Evolutionary conservation across 2,329 filamentous ascomycete genomes (phyloP).

Genomic region (Fusarium veterinarium): DNA sequence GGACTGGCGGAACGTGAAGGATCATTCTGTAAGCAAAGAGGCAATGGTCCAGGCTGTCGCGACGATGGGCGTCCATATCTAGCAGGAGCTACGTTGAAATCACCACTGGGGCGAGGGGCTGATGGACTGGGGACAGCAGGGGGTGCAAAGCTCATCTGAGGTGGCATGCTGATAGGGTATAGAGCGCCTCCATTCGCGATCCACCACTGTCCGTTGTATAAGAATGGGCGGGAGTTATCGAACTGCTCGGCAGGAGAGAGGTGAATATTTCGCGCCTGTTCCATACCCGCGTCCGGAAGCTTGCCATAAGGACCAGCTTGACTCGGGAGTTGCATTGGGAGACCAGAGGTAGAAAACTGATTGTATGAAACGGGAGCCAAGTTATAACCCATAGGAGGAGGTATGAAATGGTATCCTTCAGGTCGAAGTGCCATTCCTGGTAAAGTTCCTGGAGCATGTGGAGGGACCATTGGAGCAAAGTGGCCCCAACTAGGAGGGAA

Average conservation of each 20-base stretch:
- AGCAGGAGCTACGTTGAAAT: conserved; percentile 4
- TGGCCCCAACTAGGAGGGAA: conserved; percentile 46
- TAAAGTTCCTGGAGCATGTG: conserved; percentile 47
- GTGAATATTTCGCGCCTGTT: conserved; percentile 48
- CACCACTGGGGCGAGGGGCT: conserved; percentile 9
- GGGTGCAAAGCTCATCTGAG: conserved; percentile 42
- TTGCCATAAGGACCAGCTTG: conserved; percentile 40
- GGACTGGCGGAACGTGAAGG: conserved; percentile 46
- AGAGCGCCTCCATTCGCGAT: conserved; percentile 48
- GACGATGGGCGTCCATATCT: conserved; percentile 5
- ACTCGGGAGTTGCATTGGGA: conserved; percentile 32
- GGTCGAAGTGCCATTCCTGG: conserved; percentile 47
- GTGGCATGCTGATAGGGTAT: conserved; percentile 34
- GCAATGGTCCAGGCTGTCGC: conserved; percentile 1
- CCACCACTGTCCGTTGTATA: conserved; percentile 59
- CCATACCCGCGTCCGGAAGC: conserved; percentile 48
- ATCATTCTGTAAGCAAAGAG: conserved; percentile 8
- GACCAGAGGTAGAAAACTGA: conserved; percentile 33
- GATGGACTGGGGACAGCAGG: conserved; percentile 36
- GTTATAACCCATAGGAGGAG: conserved; percentile 54
- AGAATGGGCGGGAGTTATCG: conserved; percentile 59
- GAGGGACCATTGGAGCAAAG: conserved; percentile 48
- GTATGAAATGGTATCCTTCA: conserved; percentile 52
- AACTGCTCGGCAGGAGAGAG: conserved; percentile 58
- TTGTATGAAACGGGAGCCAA: conserved; percentile 45